Conservation (phyloP, 768 basidiomycete species). For the Boletus speciosus region DNA sequence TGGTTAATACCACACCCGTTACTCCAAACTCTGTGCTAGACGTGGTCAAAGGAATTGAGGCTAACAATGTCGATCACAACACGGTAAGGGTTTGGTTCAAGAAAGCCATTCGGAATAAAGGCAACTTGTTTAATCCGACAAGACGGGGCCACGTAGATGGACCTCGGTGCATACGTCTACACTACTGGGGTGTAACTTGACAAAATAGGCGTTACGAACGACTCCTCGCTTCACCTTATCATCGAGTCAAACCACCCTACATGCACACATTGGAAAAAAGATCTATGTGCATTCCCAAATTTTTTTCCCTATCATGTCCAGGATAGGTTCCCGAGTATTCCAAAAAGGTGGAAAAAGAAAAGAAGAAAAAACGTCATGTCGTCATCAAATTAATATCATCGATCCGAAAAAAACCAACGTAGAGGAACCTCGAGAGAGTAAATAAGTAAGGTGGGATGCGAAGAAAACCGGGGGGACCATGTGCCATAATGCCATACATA, state of each 20-base stretch:
- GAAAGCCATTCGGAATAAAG: background rate
- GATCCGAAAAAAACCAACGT: background rate
- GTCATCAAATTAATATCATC: constrained; percentile 5
- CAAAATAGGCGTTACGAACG: too few species aligned
- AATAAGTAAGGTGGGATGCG: constrained; percentile 3
- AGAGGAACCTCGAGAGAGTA: background rate
- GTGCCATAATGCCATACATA: constrained; percentile 1
- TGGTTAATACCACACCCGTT: constrained; percentile 6
- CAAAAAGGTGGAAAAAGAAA: background rate
- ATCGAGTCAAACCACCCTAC: too few species aligned
- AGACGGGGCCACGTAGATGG: too few species aligned
- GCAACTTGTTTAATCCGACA: too few species aligned
- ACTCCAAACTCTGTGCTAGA: background rate
- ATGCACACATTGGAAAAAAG: background rate
- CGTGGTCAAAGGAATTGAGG: background rate
- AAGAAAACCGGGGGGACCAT: background rate
- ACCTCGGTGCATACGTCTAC: too few species aligned
- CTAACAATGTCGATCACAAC: background rate
- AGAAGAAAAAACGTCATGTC: background rate
- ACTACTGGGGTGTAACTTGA: too few species aligned
- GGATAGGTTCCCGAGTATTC: background rate
- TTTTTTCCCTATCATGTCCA: background rate
- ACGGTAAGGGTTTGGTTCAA: background rate
- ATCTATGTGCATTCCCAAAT: background rate
- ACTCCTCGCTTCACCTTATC: too few species aligned